phyloP scores from a whole-genome alignment of 108 stramenopile species.

The Nitzschia sp. region DNA sequence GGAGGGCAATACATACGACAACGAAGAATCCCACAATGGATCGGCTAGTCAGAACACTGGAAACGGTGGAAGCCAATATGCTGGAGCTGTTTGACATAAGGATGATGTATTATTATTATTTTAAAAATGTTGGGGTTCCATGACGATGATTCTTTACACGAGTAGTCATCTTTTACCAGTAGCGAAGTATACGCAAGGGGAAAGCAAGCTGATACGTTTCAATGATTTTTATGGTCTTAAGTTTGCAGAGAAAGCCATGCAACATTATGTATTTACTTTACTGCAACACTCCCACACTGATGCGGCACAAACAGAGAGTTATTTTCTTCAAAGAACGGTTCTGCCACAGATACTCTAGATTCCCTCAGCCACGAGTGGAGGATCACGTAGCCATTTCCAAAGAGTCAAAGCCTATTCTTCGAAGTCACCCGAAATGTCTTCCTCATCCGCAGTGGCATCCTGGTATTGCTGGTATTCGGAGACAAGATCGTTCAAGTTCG shows the following conservation, averaged over 20 bases:
- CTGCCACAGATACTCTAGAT: conserved; percentile 2
- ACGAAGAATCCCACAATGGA: no score
- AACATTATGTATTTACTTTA: conserved; percentile 12
- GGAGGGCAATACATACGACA: background rate
- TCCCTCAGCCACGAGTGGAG: conserved; percentile 17
- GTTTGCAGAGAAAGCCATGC: conserved; percentile 4
- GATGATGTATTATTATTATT: no score
- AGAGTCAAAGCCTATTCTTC: conserved; percentile 22
- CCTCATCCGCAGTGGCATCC: conserved; percentile 83
- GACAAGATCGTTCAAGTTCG: conserved; percentile 95
- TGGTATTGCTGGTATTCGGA: conserved; percentile 97
- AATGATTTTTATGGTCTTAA: no score
- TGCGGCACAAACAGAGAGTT: conserved; percentile 18
- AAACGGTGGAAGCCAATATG: no score
- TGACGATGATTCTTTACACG: no score
- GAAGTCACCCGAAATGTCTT: conserved; percentile 71
- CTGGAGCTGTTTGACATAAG: no score
- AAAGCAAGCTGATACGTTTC: no score
- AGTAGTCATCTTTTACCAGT: no score
- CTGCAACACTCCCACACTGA: conserved; percentile 20
- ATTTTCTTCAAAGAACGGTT: conserved; percentile 7
- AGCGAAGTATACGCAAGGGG: no score
- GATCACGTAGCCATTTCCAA: conserved; percentile 4
- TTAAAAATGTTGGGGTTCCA: no score
- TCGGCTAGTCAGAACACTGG: no score